Base-by-base conservation (phyloP, 2,329 filamentous ascomycete species). In the Apiospora pterosperma region DNA sequence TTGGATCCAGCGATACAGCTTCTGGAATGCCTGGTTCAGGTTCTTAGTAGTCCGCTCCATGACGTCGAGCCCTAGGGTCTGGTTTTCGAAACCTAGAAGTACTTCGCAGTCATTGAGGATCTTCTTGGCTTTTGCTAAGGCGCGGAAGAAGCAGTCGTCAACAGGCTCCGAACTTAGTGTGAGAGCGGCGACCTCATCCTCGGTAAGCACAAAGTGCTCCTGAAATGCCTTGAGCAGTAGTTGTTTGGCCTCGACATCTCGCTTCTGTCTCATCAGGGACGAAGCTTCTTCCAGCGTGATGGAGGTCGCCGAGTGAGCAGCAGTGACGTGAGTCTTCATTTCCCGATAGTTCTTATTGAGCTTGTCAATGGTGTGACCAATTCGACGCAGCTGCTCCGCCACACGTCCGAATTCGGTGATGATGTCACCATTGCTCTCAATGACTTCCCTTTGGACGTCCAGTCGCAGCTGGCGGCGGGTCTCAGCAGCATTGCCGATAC, bases 1-100 rank as follows among this genome's bases (percentile, higher is more conserved):
- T 75, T 97, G 94, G 23, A 97, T 89, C 95, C 95, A 99, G 71
- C 92, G 89, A 78, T 97, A 97, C 3, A 99, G 85, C 75, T 97
- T 99, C 75, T 99, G 95, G 71, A 96, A 99, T 5, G 92, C 95
- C 19, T 90, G 85, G 72, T 97, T 96, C 61, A 99, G 84, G 67
- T 92, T 88, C 65, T 92, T 93, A 0, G 93, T 94, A 63, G 90
- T 95, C 75, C 95, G 88, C 67, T 97, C 95, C 84, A 98, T 94
- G 60, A 98, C 86, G 71, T 98, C 94, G 4, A 96, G 82, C 0
- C 95, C 96, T 0, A 97, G 80, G 10, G 90, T 89, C 77, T 98
- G 94, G 71, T 93, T 92, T 75, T 97, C 94, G 36, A 93, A 92
- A 2, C 94, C 95, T 1, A 99, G 87, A 5, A 99, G 81, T 36